Conservation (phyloP, 2,329 filamentous ascomycete species). For the Sporothrix mexicana region DNA sequence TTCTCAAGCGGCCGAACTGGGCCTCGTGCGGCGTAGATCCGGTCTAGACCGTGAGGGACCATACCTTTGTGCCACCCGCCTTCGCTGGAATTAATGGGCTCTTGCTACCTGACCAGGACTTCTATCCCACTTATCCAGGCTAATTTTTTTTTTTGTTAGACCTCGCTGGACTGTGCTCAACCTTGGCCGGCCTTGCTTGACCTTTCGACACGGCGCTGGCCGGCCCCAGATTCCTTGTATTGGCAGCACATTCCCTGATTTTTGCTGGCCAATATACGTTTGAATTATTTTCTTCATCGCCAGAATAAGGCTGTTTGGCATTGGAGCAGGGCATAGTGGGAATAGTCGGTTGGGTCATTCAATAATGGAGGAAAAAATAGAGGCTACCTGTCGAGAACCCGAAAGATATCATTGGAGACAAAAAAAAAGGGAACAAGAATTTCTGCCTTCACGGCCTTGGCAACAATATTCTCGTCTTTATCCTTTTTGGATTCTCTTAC, state of each 20-base stretch:
- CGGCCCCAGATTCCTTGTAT: background rate
- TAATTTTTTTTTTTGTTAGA: too few relatives aligned
- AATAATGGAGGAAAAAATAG: background rate
- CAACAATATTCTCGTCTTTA: too few relatives aligned
- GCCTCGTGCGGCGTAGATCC: conserved; percentile 15
- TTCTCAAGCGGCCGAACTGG: background rate
- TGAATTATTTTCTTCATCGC: background rate
- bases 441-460: background rate
- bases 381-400: background rate
- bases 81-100: background rate
- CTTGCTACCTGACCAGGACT: background rate
- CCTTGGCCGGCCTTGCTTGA: background rate
- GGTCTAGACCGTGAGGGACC: conserved; percentile 26
- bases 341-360: background rate
- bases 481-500: background rate
- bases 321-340: background rate
- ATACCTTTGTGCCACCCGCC: background rate
- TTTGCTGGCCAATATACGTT: background rate
- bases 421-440: background rate
- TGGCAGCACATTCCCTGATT: background rate
- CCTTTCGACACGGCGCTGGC: background rate
- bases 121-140: background rate
- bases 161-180: background rate
- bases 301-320: background rate
- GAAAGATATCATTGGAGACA: background rate